Percentiles rank a stretch among this genome's conserved stretches.
phyloP scores from a whole-genome alignment of 306 rosid genomes.

The Psophocarpus tetragonolobus region DNA sequence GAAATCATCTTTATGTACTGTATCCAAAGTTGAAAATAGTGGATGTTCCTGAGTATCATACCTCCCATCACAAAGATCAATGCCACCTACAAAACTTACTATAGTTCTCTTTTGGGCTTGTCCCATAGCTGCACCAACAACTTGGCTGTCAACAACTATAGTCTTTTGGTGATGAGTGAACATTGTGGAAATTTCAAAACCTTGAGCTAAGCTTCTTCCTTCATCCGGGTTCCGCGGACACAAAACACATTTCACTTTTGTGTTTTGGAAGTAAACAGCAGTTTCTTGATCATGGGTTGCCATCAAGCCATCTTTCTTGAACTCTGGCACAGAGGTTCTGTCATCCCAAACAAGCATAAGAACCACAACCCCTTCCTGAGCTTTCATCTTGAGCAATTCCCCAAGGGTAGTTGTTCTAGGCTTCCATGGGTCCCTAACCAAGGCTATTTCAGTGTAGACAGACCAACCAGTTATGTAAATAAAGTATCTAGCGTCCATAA shows the following conservation, averaged over 20 bases:
- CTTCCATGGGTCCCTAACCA: constrained; percentile 54
- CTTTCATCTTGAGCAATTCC: constrained; percentile 70
- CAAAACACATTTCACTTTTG: constrained; percentile 60
- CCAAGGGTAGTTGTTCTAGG: constrained; percentile 51
- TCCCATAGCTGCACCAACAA: background rate
- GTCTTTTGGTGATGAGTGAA: constrained; percentile 91
- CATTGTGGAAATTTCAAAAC: constrained; percentile 59
- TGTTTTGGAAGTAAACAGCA: constrained; percentile 53
- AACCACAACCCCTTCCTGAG: constrained; percentile 70
- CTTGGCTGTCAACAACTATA: constrained; percentile 56
- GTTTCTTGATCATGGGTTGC: constrained; percentile 79
- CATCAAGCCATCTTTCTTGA: constrained; percentile 80
- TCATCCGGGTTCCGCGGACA: constrained; percentile 75
- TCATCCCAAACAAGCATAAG: constrained; percentile 90
- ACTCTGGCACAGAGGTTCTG: constrained; percentile 55
- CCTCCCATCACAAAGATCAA: constrained; percentile 91
- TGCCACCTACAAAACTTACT: constrained; percentile 73
- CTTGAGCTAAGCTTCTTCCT: constrained; percentile 65
- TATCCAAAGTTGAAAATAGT: constrained; percentile 55
- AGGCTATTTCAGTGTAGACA: constrained; percentile 56
- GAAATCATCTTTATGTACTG: constrained; percentile 61
- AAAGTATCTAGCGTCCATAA: constrained; percentile 58
- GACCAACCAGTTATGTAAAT: constrained; percentile 92
- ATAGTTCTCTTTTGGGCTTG: constrained; percentile 45
- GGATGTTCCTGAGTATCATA: constrained; percentile 74